phyloP scores from a whole-genome alignment of 441 rosid genomes.

The Erysimum pusillum region DNA sequence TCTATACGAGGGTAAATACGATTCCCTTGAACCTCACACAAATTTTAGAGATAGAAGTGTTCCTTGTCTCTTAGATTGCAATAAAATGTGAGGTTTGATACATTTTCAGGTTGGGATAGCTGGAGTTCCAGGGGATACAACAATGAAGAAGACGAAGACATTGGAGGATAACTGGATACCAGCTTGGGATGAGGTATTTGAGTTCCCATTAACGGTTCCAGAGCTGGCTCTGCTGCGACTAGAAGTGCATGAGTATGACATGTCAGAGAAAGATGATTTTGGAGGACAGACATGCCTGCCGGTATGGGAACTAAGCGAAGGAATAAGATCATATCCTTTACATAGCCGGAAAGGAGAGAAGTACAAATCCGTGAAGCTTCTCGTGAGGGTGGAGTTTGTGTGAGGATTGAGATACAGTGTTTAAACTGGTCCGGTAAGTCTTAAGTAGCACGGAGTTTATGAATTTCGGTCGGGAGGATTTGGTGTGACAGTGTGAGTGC shows the following conservation, averaged over 20 bases:
- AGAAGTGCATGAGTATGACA: constrained; percentile 58
- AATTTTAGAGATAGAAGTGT: not conserved
- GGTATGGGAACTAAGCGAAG: constrained; percentile 52
- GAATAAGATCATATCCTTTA: constrained; percentile 54
- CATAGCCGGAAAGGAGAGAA: constrained; percentile 55
- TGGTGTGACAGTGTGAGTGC: constrained; percentile 15
- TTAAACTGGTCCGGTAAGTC: constrained; percentile 15
- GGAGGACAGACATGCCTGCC: constrained; percentile 62
- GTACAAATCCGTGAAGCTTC: constrained; percentile 54
- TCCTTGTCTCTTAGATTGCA: constrained; percentile 20
- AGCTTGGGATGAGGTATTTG: constrained; percentile 56
- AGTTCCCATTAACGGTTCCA: constrained; percentile 56
- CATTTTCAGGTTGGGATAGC: constrained; percentile 57
- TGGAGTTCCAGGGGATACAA: constrained; percentile 57
- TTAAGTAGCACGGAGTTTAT: constrained; percentile 20
- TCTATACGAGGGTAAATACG: constrained; percentile 58
- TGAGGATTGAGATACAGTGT: constrained; percentile 32
- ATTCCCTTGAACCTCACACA: not conserved
- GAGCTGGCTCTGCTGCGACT: constrained; percentile 56
- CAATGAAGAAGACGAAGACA: constrained; percentile 53
- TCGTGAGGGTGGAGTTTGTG: constrained; percentile 55
- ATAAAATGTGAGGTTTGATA: not conserved
- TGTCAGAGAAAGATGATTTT: constrained; percentile 57
- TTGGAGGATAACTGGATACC: constrained; percentile 58
- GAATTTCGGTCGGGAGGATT: constrained; percentile 25